A percentile compares a stretch with the other conserved stretches of the same genome.
Conservation (phyloP, 2,329 filamentous ascomycete genomes). For the Blastomyces silverae region DNA sequence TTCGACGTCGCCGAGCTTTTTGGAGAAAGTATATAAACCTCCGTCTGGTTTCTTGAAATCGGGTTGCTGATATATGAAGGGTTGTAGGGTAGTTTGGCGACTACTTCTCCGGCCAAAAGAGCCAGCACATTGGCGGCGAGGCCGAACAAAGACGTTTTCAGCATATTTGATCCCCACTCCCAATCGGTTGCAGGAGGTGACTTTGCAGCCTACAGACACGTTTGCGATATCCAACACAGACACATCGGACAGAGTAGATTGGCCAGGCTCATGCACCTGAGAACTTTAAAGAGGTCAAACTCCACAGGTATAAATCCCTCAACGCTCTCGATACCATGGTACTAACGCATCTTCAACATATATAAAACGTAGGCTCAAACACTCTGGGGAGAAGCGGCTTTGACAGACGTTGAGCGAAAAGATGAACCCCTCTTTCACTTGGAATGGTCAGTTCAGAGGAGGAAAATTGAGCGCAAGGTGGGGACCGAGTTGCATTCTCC, state of each 20-base stretch:
- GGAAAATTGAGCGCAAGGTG: neutral
- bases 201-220: neutral
- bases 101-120: neutral
- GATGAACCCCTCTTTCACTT: neutral
- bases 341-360: slow-evolving; percentile 1
- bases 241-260: neutral
- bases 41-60: slow-evolving; percentile 13
- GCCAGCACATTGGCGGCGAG: neutral
- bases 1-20: slow-evolving; percentile 13
- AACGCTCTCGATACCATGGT: neutral
- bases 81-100: slow-evolving; percentile 19
- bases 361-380: neutral
- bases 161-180: slow-evolving; percentile 14
- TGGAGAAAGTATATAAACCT: slow-evolving; percentile 19
- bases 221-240: slow-evolving; percentile 6
- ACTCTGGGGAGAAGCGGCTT: neutral
- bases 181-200: neutral
- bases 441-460: neutral
- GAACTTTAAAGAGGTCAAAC: neutral
- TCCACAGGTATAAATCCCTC: neutral
- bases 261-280: neutral
- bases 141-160: slow-evolving; percentile 13
- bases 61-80: slow-evolving; percentile 21
- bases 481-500: neutral
- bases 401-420: neutral